Evolutionary conservation across 495 filamentous ascomycete species (phyloP), one percentile per base, ranked within the genome.

Genomic region (Lasiosphaeria hispida): DNA sequence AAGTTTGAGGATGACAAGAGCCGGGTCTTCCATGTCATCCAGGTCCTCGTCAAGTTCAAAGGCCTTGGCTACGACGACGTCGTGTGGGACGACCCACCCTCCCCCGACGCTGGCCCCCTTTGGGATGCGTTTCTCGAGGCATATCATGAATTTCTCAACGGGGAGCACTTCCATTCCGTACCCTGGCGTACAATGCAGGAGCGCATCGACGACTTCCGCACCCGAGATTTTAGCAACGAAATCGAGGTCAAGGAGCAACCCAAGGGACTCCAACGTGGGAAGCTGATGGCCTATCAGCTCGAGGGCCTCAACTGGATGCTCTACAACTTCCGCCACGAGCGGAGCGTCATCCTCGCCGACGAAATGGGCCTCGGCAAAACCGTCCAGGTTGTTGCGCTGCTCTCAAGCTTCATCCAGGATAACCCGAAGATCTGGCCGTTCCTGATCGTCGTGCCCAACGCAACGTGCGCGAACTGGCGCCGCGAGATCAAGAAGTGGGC

Each of bases 281-380:
- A 90, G 57, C 77, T 97, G 38, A 97, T 99, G 92, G 77, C 82
- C 10, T 99, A 99, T 67, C 95, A 99, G 67, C 74, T 93, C 40
- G 90, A 97, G 15, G 95, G 95, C 13, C 70, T 97, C 56, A 97
- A 97, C 67, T 99, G 94, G 92, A 82, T 97, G n/a, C 87, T 96
- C 57, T 96, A 91, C 69, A 92, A 90, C 67, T 96, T 90, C 77
- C 84, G 88, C 58, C 75, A 83, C 47, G 77, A 86, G 59, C 81
- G 89, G 59, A 97, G 95, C 63, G 87, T 88, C n/a, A 94, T 99
- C 64, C 82, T 99, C 2, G 95, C 95, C 2, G 95, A 99, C 63
- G 95, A 99, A 68, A 99, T 99, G 95, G 95, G 95, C 4, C 84
- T 99, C 9, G 95, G 95, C 23, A 99, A 99, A 77, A 99, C 95